phyloP scores from a whole-genome alignment of 768 basidiomycete genomes.

The Leccinum obscurum region DNA sequence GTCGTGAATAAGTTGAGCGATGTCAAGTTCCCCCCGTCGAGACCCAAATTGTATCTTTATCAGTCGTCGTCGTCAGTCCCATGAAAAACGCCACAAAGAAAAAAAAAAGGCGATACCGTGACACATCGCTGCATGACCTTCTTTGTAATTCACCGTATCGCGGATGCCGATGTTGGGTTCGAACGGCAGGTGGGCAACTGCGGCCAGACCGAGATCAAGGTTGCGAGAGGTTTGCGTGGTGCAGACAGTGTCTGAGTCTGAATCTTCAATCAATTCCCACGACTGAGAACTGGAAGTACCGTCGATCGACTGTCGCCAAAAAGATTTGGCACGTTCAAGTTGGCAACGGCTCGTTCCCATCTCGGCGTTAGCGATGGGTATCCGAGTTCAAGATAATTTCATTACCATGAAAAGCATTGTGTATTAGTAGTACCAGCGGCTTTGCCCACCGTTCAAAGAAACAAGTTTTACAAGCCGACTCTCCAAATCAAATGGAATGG shows the following conservation, averaged over 20 bases:
- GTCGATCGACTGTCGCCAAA: too few relatives aligned
- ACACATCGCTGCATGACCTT: slow-evolving; percentile 40
- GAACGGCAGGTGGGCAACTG: slow-evolving; percentile 87
- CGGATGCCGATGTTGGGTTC: slow-evolving; percentile 94
- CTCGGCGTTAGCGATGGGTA: too few relatives aligned
- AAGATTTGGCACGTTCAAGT: too few relatives aligned
- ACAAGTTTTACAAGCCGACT: slow-evolving; percentile 54
- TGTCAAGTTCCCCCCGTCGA: slow-evolving; percentile 63
- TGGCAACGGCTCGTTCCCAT: too few relatives aligned
- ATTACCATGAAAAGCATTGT: too few relatives aligned
- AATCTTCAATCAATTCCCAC: too few relatives aligned
- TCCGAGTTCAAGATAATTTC: too few relatives aligned
- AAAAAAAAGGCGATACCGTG: slow-evolving; percentile 48
- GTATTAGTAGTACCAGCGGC: too few relatives aligned
- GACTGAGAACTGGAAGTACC: slow-evolving; percentile 7
- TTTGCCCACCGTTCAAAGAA: slow-evolving; percentile 38
- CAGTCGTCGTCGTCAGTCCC: slow-evolving; percentile 14
- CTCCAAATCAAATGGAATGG: slow-evolving; percentile 48
- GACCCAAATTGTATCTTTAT: slow-evolving; percentile 70
- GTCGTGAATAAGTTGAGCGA: slow-evolving; percentile 97
- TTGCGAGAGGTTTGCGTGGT: slow-evolving; percentile 57
- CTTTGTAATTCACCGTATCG: slow-evolving; percentile 60
- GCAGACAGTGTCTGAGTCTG: slow-evolving; percentile 39
- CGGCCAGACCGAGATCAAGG: slow-evolving; percentile 58
- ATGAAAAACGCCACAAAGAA: slow-evolving; percentile 8